A percentile compares a stretch with the other conserved stretches of the same genome.
Evolutionary conservation across 148 eudicot genomes (phyloP).

Genomic region (Diospyros kaki): DNA sequence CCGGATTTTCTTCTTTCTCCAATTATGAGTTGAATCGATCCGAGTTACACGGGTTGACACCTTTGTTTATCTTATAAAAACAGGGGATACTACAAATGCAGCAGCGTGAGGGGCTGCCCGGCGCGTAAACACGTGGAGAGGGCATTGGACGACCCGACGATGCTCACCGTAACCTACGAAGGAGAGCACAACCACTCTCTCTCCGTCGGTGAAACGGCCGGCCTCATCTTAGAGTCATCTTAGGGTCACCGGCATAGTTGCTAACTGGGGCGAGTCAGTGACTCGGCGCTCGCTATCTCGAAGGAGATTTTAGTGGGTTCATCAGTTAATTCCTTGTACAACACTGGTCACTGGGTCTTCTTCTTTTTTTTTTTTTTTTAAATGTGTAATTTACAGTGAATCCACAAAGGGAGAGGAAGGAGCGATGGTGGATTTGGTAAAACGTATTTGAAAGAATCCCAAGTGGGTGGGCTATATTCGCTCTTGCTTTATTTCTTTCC

Average conservation of each 20-base stretch:
- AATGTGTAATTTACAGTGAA: background rate
- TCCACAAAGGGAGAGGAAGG: background rate
- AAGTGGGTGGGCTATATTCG: background rate
- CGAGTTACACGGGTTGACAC: background rate
- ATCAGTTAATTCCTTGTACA: slow-evolving; percentile 6
- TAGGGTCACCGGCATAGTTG: slow-evolving; percentile 13
- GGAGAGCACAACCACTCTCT: slow-evolving; percentile 84
- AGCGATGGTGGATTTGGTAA: slow-evolving; percentile 34
- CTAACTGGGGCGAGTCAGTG: background rate
- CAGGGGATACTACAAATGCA: slow-evolving; percentile 97
- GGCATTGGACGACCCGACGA: slow-evolving; percentile 74
- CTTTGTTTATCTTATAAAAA: background rate
- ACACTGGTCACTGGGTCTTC: background rate
- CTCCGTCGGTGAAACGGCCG: slow-evolving; percentile 42
- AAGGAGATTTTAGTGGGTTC: slow-evolving; percentile 12
- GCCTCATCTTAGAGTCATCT: slow-evolving; percentile 79
- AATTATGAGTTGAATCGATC: background rate
- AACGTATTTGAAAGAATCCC: background rate
- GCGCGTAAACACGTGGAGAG: slow-evolving; percentile 95
- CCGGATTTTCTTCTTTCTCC: no score
- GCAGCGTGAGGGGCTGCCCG: slow-evolving; percentile 89
- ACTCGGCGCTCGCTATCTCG: slow-evolving; percentile 8
- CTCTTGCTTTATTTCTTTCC: no score
- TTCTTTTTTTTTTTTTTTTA: slow-evolving; percentile 1
- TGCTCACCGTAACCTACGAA: slow-evolving; percentile 90